Conservation (phyloP, 805 yeast genomes). For the Pachysolen tannophilus region DNA sequence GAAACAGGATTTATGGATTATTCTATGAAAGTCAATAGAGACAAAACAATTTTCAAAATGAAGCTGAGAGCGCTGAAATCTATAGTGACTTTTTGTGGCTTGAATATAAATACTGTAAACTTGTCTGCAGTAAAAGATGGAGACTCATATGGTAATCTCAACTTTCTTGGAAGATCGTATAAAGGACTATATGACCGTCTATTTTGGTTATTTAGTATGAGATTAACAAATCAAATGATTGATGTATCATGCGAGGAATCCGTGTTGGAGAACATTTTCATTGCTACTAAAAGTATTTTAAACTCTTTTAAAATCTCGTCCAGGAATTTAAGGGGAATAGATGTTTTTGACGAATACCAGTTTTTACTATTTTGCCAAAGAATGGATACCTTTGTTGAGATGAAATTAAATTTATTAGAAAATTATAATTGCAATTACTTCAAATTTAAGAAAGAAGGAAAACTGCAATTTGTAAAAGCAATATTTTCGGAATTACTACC, state of each 20-base stretch:
- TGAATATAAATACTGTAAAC: conserved; percentile 23
- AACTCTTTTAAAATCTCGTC: too few species aligned
- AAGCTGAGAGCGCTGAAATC: neutral
- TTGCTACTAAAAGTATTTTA: too few species aligned
- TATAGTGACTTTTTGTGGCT: conserved; percentile 32
- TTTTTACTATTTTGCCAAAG: too few species aligned
- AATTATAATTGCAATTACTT: too few species aligned
- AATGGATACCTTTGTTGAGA: too few species aligned
- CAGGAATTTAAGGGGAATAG: too few species aligned
- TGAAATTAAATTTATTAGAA: too few species aligned
- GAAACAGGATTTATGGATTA: conserved; percentile 32
- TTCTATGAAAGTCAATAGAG: conserved; percentile 30
- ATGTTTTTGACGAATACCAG: too few species aligned
- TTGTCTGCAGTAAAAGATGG: conserved; percentile 28
- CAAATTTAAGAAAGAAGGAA: too few species aligned
- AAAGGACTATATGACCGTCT: conserved; percentile 18
- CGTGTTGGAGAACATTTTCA: conserved; percentile 4
- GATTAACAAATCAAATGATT: conserved; percentile 21
- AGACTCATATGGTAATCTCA: conserved; percentile 12
- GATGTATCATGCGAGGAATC: neutral
- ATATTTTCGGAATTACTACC: too few species aligned
- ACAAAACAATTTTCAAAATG: conserved; percentile 25
- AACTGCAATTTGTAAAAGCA: too few species aligned
- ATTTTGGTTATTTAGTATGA: conserved; percentile 19
- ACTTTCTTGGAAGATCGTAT: conserved; percentile 11